These are phyloP conservation scores for Paralagenidium karlingii DNA, from an alignment of 352 stramenopile genomes.

Conservation along the genomic window DNA sequence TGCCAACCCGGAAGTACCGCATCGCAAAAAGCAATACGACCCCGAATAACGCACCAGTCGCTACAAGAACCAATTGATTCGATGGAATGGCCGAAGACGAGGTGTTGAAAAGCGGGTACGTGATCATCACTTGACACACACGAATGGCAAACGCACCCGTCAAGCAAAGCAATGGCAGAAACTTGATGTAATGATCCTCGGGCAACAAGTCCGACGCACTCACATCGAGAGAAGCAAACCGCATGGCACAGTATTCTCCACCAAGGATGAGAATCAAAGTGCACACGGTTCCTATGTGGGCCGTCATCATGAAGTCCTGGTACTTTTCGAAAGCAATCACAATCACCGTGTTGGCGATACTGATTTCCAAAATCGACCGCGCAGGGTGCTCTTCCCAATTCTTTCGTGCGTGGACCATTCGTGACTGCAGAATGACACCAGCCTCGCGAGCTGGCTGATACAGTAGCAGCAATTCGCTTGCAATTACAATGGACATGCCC, in stretches of 20 bases:
- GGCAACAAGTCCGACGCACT: slow-evolving; percentile 36
- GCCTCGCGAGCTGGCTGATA: slow-evolving; percentile 43
- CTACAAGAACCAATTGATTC: no score
- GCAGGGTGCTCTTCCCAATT: slow-evolving; percentile 51
- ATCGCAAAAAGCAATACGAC: no score
- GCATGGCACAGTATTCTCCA: slow-evolving; percentile 34
- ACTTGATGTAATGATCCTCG: slow-evolving; percentile 66
- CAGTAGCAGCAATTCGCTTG: slow-evolving; percentile 59
- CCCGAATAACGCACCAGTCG: no score
- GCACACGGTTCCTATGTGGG: slow-evolving; percentile 60
- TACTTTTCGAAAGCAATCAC: slow-evolving; percentile 40
- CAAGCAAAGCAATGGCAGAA: slow-evolving; percentile 39
- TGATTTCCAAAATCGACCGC: slow-evolving; percentile 48
- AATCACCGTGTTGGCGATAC: slow-evolving; percentile 35
- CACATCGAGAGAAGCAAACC: no score
- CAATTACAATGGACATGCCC: slow-evolving; percentile 57
- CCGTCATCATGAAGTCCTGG: slow-evolving; percentile 44
- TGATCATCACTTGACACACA: background rate
- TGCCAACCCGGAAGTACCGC: no score
- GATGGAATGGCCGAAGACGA: no score
- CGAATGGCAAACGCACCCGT: no score
- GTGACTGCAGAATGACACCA: slow-evolving; percentile 50
- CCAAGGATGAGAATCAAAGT: slow-evolving; percentile 40
- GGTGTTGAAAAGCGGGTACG: background rate
- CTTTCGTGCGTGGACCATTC: slow-evolving; percentile 47